Percentiles rank a stretch among this genome's conserved stretches.
phyloP scores from a whole-genome alignment of 2,329 filamentous ascomycete species.

The Cordyceps farinosa region DNA sequence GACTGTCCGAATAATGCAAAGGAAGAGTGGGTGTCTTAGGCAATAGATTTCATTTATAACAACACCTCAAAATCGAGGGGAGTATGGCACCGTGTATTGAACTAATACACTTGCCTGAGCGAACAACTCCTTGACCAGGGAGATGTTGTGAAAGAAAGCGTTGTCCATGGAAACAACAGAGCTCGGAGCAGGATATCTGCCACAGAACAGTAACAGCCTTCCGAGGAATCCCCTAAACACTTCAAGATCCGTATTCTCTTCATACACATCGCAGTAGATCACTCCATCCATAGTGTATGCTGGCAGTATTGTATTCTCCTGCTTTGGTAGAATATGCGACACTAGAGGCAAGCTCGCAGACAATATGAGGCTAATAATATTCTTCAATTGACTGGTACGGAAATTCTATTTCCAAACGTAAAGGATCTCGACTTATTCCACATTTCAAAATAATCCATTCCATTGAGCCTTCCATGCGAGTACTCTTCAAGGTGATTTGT shows the following conservation, averaged over 20 bases:
- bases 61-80: too few species aligned
- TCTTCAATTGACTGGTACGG: too few species aligned
- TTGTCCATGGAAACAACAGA: neutral
- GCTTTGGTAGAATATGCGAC: too few species aligned
- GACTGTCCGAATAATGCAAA: neutral
- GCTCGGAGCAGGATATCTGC: neutral
- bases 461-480: neutral
- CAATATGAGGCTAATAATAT: neutral
- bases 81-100: neutral
- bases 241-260: neutral
- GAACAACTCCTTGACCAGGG: neutral
- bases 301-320: too few species aligned
- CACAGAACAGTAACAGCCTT: neutral
- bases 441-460: neutral
- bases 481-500: neutral
- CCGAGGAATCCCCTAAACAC: neutral
- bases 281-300: neutral
- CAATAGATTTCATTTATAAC: neutral
- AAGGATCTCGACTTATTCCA: neutral
- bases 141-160: neutral
- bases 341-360: too few species aligned
- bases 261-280: neutral
- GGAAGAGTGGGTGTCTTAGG: constrained; percentile 5
- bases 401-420: too few species aligned
- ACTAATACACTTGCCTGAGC: neutral